A percentile compares a stretch with the other conserved stretches of the same genome.
phyloP scores from a whole-genome alignment of 2,329 filamentous ascomycete species.

The Chaetothyriales sp. region DNA sequence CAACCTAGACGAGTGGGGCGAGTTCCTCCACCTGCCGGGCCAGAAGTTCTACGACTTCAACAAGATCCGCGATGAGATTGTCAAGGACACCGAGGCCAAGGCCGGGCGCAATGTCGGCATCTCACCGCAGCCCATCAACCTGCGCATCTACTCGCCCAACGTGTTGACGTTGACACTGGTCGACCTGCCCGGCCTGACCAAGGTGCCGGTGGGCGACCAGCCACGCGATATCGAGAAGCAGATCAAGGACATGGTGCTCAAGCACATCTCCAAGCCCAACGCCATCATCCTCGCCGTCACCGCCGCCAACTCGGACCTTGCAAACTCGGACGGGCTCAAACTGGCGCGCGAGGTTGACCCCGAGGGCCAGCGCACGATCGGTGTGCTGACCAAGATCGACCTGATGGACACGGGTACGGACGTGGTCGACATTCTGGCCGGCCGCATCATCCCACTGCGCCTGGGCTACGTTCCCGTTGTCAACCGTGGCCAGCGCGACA shows the following conservation, averaged over 20 bases:
- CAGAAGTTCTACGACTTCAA: conserved; percentile 97
- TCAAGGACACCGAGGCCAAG: conserved; percentile 89
- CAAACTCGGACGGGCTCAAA: conserved; percentile 95
- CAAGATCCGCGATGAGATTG: conserved; percentile 96
- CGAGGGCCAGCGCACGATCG: conserved; percentile 92
- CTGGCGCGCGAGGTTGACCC: conserved; percentile 92
- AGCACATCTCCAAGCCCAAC: conserved; percentile 97
- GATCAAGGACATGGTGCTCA: conserved; percentile 94
- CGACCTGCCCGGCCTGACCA: conserved; percentile 89
- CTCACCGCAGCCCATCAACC: conserved; percentile 89
- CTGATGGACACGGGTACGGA: conserved; percentile 98
- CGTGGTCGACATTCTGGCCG: conserved; percentile 94
- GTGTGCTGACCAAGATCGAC: conserved; percentile 96
- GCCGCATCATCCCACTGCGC: conserved; percentile 86
- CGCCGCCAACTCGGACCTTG: conserved; percentile 91
- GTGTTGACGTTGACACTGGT: conserved; percentile 93
- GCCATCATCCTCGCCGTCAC: conserved; percentile 96
- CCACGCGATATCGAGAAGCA: conserved; percentile 92
- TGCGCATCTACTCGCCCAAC: conserved; percentile 96
- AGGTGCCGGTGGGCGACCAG: conserved; percentile 91
- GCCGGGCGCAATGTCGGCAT: conserved; percentile 94
- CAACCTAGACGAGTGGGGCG: conserved; percentile 93
- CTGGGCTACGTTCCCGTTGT: conserved; percentile 95
- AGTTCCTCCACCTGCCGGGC: conserved; percentile 93
- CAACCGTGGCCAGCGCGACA: conserved; percentile 93